phyloP scores from a whole-genome alignment of 2,329 filamentous ascomycete species.

The Fusarium incarnatum region DNA sequence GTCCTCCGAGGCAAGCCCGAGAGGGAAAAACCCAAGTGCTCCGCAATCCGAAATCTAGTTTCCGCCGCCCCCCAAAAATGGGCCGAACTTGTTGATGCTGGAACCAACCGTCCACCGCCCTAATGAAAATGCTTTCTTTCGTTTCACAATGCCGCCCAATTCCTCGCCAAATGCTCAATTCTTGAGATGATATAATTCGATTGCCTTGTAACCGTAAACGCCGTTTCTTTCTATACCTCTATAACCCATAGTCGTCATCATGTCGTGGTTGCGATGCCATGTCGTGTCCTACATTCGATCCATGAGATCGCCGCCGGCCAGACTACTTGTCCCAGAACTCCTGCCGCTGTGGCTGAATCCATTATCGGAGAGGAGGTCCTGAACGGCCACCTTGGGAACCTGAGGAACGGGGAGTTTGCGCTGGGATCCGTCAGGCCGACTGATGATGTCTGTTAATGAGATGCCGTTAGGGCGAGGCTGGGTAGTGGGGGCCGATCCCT shows the following conservation, averaged over 20 bases:
- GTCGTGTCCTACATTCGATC: slow-evolving; percentile 60
- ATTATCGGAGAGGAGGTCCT: slow-evolving; percentile 80
- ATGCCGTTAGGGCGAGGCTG: slow-evolving; percentile 71
- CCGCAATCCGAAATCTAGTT: slow-evolving; percentile 48
- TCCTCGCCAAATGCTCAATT: slow-evolving; percentile 43
- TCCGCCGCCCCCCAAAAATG: slow-evolving; percentile 37
- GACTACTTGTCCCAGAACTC: slow-evolving; percentile 81
- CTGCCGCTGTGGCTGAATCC: slow-evolving; percentile 78
- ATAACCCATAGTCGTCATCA: slow-evolving; percentile 55
- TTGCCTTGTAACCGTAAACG: slow-evolving; percentile 51
- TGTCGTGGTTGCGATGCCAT: slow-evolving; percentile 48
- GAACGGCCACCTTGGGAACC: slow-evolving; percentile 88
- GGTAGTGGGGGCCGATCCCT: slow-evolving; percentile 64
- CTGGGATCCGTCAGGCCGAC: slow-evolving; percentile 85
- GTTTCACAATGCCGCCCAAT: slow-evolving; percentile 44
- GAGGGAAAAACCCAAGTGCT: slow-evolving; percentile 48
- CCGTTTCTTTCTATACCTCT: slow-evolving; percentile 56
- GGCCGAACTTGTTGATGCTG: slow-evolving; percentile 14
- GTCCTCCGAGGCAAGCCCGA: slow-evolving; percentile 47
- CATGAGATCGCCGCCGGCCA: slow-evolving; percentile 77
- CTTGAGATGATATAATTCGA: slow-evolving; percentile 43
- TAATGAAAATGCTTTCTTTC: slow-evolving; percentile 39
- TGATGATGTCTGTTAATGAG: slow-evolving; percentile 92
- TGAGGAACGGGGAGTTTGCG: slow-evolving; percentile 92
- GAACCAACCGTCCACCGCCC: slow-evolving; percentile 19